Conservation (phyloP, 2,329 filamentous ascomycete species). For the Paraphaeosphaeria minitans region DNA sequence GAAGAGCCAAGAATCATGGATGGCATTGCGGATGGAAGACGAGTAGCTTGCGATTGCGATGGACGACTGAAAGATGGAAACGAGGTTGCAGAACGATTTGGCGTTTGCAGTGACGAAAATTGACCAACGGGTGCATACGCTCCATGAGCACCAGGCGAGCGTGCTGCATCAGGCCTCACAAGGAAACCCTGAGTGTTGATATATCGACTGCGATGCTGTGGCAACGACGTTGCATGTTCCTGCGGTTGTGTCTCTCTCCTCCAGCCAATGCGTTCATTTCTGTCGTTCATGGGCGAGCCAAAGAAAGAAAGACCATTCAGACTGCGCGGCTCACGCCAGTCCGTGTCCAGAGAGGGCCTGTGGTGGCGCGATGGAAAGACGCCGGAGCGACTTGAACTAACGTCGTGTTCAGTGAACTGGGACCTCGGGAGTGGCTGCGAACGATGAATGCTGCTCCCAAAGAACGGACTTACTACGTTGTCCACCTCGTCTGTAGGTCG, state of each 20-base stretch:
- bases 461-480: slow-evolving; percentile 50
- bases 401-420: slow-evolving; percentile 31
- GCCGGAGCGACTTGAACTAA: slow-evolving; percentile 36
- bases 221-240: slow-evolving; percentile 4
- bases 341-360: slow-evolving; percentile 16
- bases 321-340: slow-evolving; percentile 32
- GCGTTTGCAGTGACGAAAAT: slow-evolving; percentile 11
- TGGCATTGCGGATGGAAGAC: slow-evolving; percentile 25
- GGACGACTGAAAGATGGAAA: slow-evolving; percentile 14
- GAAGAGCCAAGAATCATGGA: slow-evolving; percentile 20
- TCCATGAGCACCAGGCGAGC: slow-evolving; percentile 10
- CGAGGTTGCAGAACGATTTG: slow-evolving; percentile 11
- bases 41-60: slow-evolving; percentile 16
- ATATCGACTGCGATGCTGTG: slow-evolving; percentile 16
- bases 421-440: slow-evolving; percentile 17
- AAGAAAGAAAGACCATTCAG: slow-evolving; percentile 46
- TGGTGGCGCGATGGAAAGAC: slow-evolving; percentile 29
- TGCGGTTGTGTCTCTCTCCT: slow-evolving; percentile 1
- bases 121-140: slow-evolving; percentile 14
- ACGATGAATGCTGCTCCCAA: slow-evolving; percentile 30
- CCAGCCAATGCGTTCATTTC: slow-evolving; percentile 21
- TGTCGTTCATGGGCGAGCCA: slow-evolving; percentile 31
- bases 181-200: slow-evolving; percentile 22
- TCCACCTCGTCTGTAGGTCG: slow-evolving; percentile 26
- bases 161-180: slow-evolving; percentile 13